phyloP scores from a whole-genome alignment of 73 alveolate species.

The Tetrahymena malaccensis region DNA sequence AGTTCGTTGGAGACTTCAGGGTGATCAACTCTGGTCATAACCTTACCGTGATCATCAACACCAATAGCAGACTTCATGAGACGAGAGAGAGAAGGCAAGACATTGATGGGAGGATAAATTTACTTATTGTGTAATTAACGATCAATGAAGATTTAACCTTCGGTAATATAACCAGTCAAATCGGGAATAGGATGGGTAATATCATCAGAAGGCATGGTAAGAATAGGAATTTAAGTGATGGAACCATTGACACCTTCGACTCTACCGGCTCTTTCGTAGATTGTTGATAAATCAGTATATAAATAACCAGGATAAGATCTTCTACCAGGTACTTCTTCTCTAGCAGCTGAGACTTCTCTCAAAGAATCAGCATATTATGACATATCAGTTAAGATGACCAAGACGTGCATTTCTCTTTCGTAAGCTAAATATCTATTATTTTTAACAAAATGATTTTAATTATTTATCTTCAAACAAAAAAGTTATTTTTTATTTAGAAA shows the following conservation, averaged over 20 bases:
- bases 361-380: conserved; percentile 98
- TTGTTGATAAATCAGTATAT: conserved; percentile 99
- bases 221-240: conserved; percentile 90
- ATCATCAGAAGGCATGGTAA: conserved; percentile 99
- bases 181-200: conserved; percentile 99
- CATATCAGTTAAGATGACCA: conserved; percentile 99
- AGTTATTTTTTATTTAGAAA: too few relatives aligned
- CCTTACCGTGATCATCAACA: conserved; percentile 37
- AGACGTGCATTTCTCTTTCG: conserved; percentile 95
- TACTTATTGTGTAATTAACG: conserved; percentile 95
- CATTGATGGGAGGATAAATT: conserved; percentile 99
- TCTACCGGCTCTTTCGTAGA: conserved; percentile 99
- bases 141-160: conserved; percentile 97
- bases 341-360: conserved; percentile 99
- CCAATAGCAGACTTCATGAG: conserved; percentile 99
- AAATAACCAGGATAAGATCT: conserved; percentile 99
- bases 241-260: conserved; percentile 96
- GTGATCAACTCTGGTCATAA: conserved; percentile 99
- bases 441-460: neutral
- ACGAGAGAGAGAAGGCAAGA: conserved; percentile 98
- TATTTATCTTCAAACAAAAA: too few relatives aligned
- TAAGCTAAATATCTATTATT: conserved; percentile 86
- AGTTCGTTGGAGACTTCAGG: conserved; percentile 96
- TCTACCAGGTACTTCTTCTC: conserved; percentile 99
- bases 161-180: conserved; percentile 99